Base-by-base conservation (phyloP, 2,329 filamentous ascomycete genomes). In the Colletotrichum lini region DNA sequence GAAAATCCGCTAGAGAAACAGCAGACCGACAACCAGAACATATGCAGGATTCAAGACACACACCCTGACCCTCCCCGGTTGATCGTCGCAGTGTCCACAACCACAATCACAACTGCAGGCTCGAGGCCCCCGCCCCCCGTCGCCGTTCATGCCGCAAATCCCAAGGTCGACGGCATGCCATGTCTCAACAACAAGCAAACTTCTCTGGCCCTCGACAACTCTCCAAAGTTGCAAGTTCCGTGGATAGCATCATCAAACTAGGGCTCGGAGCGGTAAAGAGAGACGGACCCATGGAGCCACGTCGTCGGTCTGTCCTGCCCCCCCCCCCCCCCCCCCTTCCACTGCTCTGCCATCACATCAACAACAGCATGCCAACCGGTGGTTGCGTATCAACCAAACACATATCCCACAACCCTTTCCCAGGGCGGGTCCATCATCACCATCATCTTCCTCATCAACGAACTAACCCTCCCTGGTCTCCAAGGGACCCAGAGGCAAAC, bases 1-100 rank as follows among this genome's bases (percentile, higher is more conserved):
- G 45, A 18, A 10, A 35, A 35, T n/a, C 12, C 45, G 45, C 12
- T 30, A 54, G 16, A n/a, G 18, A 38, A 8, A 54, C n/a, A 10
- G 12, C 10, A n/a, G 52, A 38, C 58, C 53, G 62, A 60, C 57
- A 61, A 67, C 54, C 58, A 67, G 53, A 52, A 65, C 61, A 16
- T 40, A 26, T 47, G 23, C 21, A 30, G 1, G 26, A 65, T 30
- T 35, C 21, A 38, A 54, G 30, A n/a, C 26, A 40, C 18, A 40
- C 52, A 6, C 52, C 30, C 30, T 38, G 10, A 18, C 52, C n/a
- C 21, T 9, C n/a, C 58, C 58, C 3, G n/a, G 12, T 47, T 61
- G 45, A 61, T 61, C 58, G 45, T 40, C 58, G 35, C 44, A 21
- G 30, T 61, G 44, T n/a, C 58, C 58, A 61, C 58, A 50, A 38